Base-by-base conservation (phyloP, 2,329 filamentous ascomycete species). In the Aurifilum marmelostoma region DNA sequence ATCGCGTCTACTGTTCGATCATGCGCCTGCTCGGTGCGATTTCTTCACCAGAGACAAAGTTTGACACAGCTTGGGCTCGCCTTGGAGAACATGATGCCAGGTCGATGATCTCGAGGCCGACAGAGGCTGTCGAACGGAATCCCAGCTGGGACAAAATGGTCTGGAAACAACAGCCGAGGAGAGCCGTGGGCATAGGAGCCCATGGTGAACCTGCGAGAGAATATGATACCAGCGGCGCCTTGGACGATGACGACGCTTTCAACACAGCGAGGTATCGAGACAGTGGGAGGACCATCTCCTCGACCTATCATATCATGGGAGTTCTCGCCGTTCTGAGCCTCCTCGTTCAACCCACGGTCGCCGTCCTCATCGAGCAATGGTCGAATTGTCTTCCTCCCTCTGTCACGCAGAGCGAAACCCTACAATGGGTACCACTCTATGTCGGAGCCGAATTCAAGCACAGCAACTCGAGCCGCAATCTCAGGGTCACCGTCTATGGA, bases 401-500 rank as follows among this genome's bases (percentile, higher is more conserved):
- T 65, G 85, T 91, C 76, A 83, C 88, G 69, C 85, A 85, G 60
- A 80, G 77, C 68, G 75, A 84, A 11, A 87, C 91, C 18, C 85
- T 98, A 41, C 94, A 97, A 82, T 97, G 95, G 82, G 84, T 89
- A 16, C 94, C 96, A 2, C 79, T 90, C 47, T 89, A 87, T 73
- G 87, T 96, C 68, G 89, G 92, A 75, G 95, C 92, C 68, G 81
- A 82, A 27, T 97, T 97, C 82, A 86, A 93, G 74, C 84, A 86
- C 37, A 78, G 82, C 18, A 81, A 86, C 72, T 78, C 86, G 5
- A 84, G 82, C 64, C 88, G 94, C 76, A 87, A 85, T 54, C 84
- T 99, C 63, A 89, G 87, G 72, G 83, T 97, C 67, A 96, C 89
- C 1, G 87, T 97, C 61, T 98, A 93, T 83, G 95, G 94, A 65